These are phyloP conservation scores for Aegilops tauschii DNA, from an alignment of 176 grass and related monocot genomes.

Conservation along the genomic window DNA sequence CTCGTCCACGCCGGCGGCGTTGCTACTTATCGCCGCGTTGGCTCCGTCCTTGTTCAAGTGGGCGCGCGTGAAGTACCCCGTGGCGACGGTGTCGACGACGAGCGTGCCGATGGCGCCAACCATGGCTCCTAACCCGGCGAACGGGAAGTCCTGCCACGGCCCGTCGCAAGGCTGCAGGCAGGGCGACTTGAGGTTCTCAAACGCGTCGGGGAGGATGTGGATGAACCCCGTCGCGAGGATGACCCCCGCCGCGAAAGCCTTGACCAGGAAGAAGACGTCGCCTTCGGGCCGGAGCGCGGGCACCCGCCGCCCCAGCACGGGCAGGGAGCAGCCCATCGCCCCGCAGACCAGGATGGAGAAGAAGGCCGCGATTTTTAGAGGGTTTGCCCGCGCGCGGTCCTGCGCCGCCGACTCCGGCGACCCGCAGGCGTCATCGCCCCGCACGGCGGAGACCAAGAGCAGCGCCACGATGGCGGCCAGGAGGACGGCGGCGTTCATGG, in stretches of 20 bases:
- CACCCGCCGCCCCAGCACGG: constrained; percentile 37
- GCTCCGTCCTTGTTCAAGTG: constrained; percentile 8
- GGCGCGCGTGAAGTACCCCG: constrained; percentile 46
- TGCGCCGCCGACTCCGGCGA: not conserved
- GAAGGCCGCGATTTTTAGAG: constrained; percentile 51
- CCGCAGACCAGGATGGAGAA: constrained; percentile 58
- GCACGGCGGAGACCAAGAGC: constrained; percentile 2
- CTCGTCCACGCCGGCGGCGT: too few species aligned
- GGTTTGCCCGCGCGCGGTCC: not conserved
- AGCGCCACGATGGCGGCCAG: not conserved
- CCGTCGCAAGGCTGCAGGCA: constrained; percentile 27
- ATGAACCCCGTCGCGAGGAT: constrained; percentile 62
- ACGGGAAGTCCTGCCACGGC: constrained; percentile 56
- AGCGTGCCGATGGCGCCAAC: constrained; percentile 54
- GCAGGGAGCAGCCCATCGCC: constrained; percentile 48
- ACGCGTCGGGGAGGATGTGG: constrained; percentile 57
- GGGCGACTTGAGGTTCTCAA: constrained; percentile 17
- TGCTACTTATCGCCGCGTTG: not conserved
- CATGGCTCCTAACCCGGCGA: constrained; percentile 60
- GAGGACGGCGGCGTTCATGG: constrained; percentile 4
- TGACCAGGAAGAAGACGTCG: constrained; percentile 53
- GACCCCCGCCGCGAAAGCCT: constrained; percentile 62
- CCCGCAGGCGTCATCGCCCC: not conserved
- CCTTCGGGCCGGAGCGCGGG: constrained; percentile 38
- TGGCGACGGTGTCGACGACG: constrained; percentile 52